Evolutionary conservation across 306 rosid species (phyloP), one percentile per base, ranked within the genome.

Genomic region (Urtica urens): DNA sequence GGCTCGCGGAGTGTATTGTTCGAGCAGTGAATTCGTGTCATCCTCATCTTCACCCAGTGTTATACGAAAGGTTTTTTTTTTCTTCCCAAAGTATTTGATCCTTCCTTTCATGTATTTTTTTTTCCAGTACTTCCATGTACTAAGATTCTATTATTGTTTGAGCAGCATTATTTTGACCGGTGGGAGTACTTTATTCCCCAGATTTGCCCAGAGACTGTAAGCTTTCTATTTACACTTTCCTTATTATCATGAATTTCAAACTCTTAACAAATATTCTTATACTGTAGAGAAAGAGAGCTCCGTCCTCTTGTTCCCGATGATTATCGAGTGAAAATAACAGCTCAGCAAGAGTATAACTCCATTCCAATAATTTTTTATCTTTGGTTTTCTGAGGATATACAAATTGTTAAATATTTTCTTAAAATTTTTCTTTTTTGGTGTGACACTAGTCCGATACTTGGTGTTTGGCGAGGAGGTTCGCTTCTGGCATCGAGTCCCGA

Each of bases 391-490:
- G 30, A 29, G 42, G 34, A 14, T 15, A 4, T 30, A 49, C 38
- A 34, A 24, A 35, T 10, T 59, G 40, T 59, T 63, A 50, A 20
- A 18, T 27, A 25, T 15, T 18, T 20, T 6, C 46, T 10, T 38
- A 49, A 57, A 14, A 31, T 21, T 38, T n/a, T n/a, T n/a, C 7
- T 9, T 35, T 14, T 16, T 33, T 33, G 7, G 4, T 70, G 59
- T 65, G 55, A 68, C 41, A 63, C 30, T 69, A 90, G 97, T 66
- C 94, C 93, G 37, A 50, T 90, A 25, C 60, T 77, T 45, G 86
- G 95, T 45, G 93, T 85, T 54, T 90, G 94, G 97, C 81, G 94
- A 45, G 97, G 95, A 35, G 97, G 97, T 21, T 90, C 95, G 0
- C 66, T 84, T 27, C 71, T 90, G 50, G 97, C 92, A 5, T 90